Evolutionary conservation across 2,329 filamentous ascomycete species (phyloP).

Genomic region (Xylariaceae sp.): DNA sequence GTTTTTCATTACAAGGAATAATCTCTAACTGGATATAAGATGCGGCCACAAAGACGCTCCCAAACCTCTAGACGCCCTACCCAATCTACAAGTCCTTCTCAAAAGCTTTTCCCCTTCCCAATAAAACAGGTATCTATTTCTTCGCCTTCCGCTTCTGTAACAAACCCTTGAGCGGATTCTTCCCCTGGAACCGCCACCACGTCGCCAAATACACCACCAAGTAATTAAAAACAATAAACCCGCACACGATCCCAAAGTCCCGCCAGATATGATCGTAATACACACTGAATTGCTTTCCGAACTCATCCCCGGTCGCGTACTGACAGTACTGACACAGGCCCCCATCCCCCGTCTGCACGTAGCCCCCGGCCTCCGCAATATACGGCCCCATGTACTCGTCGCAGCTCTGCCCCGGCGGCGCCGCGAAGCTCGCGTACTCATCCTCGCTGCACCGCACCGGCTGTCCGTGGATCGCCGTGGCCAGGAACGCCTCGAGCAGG

Average conservation of each 20-base stretch:
- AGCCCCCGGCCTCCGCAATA: conserved; percentile 52
- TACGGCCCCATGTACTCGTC: conserved; percentile 53
- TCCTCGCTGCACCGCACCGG: conserved; percentile 49
- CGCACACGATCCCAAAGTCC: conserved; percentile 61
- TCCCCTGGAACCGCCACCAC: conserved; percentile 35
- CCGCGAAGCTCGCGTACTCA: conserved; percentile 57
- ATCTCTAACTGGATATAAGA: too few species aligned
- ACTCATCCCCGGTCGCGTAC: conserved; percentile 57
- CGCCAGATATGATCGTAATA: conserved; percentile 60
- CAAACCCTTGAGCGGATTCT: conserved; percentile 31
- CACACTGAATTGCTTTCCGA: conserved; percentile 55
- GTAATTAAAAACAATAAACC: conserved; percentile 62
- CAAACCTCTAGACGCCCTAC: too few species aligned
- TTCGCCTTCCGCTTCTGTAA: conserved; percentile 21
- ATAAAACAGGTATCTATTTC: too few species aligned
- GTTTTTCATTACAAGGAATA: too few species aligned
- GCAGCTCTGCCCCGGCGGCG: conserved; percentile 58
- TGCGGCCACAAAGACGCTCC: too few species aligned
- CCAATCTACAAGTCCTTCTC: too few species aligned
- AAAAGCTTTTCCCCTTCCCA: too few species aligned
- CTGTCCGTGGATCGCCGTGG: conserved; percentile 48
- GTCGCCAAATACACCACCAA: conserved; percentile 34
- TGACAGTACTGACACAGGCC: conserved; percentile 63
- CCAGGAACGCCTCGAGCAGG: conserved; percentile 58
- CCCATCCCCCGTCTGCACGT: conserved; percentile 50